Evolutionary conservation across 805 yeast species (phyloP).

Genomic region (Candida xyloterini): DNA sequence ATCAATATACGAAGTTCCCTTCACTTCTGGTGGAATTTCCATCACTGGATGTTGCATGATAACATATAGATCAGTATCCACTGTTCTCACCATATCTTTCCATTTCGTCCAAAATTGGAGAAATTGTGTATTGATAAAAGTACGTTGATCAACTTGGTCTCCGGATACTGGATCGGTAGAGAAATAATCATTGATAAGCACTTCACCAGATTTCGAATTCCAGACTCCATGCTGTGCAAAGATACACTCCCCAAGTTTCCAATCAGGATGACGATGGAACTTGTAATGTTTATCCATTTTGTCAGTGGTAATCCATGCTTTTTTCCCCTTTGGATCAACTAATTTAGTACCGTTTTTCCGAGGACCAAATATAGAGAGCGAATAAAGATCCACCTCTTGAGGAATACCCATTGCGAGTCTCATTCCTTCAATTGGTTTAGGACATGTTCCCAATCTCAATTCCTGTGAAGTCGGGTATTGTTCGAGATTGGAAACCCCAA

Average conservation of each 20-base stretch:
- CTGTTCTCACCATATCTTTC: slow-evolving; percentile 45
- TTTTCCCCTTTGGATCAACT: slow-evolving; percentile 64
- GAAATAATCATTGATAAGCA: slow-evolving; percentile 54
- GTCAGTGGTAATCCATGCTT: slow-evolving; percentile 63
- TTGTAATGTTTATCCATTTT: slow-evolving; percentile 64
- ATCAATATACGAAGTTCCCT: slow-evolving; percentile 53
- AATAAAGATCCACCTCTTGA: slow-evolving; percentile 64
- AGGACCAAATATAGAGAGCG: slow-evolving; percentile 75
- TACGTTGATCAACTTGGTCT: slow-evolving; percentile 42
- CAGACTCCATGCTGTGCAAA: slow-evolving; percentile 83
- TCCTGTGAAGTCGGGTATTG: slow-evolving; percentile 58
- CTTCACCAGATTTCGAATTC: slow-evolving; percentile 42
- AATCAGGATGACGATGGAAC: slow-evolving; percentile 58
- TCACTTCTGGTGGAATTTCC: slow-evolving; percentile 67
- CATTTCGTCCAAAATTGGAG: slow-evolving; percentile 57
- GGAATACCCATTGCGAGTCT: slow-evolving; percentile 76
- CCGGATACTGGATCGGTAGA: slow-evolving; percentile 37
- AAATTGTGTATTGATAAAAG: slow-evolving; percentile 64
- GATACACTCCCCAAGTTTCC: slow-evolving; percentile 75
- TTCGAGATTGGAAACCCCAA: slow-evolving; percentile 58
- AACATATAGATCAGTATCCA: slow-evolving; percentile 47
- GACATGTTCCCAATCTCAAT: slow-evolving; percentile 75
- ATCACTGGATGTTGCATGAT: slow-evolving; percentile 82
- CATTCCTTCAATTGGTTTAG: slow-evolving; percentile 74
- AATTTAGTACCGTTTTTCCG: slow-evolving; percentile 51